These are phyloP conservation scores for Spergularia bocconei DNA, from an alignment of 148 eudicot genomes.

Conservation along the genomic window DNA sequence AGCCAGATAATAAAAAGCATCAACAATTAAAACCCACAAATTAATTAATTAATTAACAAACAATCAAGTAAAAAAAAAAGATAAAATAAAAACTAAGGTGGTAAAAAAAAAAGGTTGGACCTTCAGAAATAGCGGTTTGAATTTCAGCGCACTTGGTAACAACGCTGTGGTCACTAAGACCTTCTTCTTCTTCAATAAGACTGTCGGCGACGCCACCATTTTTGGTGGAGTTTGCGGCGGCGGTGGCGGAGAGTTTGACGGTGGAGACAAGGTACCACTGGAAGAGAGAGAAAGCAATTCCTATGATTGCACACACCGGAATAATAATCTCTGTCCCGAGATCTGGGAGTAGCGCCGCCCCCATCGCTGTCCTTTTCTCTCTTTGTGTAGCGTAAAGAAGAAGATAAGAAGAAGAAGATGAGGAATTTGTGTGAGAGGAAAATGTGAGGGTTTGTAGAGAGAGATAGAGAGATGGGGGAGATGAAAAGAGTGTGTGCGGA, in stretches of 20 bases:
- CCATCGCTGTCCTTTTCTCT: slow-evolving; percentile 30
- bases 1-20: not conserved
- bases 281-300: slow-evolving; percentile 64
- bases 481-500: not conserved
- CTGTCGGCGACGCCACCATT: slow-evolving; percentile 50
- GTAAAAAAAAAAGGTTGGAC: slow-evolving; percentile 27
- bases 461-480: slow-evolving; percentile 9
- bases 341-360: slow-evolving; percentile 56
- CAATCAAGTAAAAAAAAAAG: not conserved
- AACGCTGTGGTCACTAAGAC: slow-evolving; percentile 49
- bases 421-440: not conserved
- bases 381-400: not conserved
- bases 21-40: not conserved
- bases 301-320: slow-evolving; percentile 72
- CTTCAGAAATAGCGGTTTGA: slow-evolving; percentile 85
- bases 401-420: not conserved
- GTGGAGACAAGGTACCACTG: slow-evolving; percentile 76
- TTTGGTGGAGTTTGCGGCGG: slow-evolving; percentile 15
- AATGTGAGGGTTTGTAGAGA: not conserved
- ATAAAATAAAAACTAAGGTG: not conserved
- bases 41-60: not conserved
- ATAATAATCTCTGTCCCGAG: slow-evolving; percentile 71
- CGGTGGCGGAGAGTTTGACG: slow-evolving; percentile 45
- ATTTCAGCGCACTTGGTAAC: slow-evolving; percentile 84
- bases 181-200: slow-evolving; percentile 90